Percentiles rank a stretch among this genome's conserved stretches.
Evolutionary conservation across 352 stramenopile species (phyloP).

Genomic region (Pilasporangium apinafurcum): DNA sequence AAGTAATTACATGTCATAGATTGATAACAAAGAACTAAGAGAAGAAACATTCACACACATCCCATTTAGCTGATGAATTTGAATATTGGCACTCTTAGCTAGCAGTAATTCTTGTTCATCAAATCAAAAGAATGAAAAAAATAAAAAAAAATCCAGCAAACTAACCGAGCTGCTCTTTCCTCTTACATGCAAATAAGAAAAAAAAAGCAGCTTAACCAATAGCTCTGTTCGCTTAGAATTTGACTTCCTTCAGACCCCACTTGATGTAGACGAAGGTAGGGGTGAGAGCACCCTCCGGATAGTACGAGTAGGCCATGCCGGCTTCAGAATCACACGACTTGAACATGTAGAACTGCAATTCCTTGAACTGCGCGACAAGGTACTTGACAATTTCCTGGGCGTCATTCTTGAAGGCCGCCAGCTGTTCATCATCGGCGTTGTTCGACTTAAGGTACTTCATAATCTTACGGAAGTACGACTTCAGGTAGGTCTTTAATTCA

Average conservation of each 20-base stretch:
- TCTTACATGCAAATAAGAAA: no score
- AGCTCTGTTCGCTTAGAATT: conserved; percentile 38
- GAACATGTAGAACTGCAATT: conserved; percentile 71
- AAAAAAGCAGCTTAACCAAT: no score
- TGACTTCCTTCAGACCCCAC: conserved; percentile 66
- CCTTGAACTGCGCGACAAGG: conserved; percentile 53
- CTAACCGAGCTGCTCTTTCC: no score
- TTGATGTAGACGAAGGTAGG: conserved; percentile 64
- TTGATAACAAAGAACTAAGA: no score
- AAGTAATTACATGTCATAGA: conserved; percentile 16
- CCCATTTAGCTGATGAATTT: no score
- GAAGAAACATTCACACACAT: no score
- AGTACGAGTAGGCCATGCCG: conserved; percentile 58
- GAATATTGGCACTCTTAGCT: no score
- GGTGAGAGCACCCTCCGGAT: conserved; percentile 43
- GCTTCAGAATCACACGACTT: conserved; percentile 57
- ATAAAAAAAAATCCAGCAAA: no score
- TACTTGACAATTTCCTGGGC: conserved; percentile 66
- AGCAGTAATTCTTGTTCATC: no score
- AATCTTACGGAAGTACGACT: conserved; percentile 61
- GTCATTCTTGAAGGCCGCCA: conserved; percentile 49
- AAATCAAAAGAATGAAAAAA: no score
- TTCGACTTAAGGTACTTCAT: conserved; percentile 60
- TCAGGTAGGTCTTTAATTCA: conserved; percentile 66
- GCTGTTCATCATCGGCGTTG: conserved; percentile 29